phyloP scores from a whole-genome alignment of 306 rosid genomes.

The Nissolia schottii region DNA sequence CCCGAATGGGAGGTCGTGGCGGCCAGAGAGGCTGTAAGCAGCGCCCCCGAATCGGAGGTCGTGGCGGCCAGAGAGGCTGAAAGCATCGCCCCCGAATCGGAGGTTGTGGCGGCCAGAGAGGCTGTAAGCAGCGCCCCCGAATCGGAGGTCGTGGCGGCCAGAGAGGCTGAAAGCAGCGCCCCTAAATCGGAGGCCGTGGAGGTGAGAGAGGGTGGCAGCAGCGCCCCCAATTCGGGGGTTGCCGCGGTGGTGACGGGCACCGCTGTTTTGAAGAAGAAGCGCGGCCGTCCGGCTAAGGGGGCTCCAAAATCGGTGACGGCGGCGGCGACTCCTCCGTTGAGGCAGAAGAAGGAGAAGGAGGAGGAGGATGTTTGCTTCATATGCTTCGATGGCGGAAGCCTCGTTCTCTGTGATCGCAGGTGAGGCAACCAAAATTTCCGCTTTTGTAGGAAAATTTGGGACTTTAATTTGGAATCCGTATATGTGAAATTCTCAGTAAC shows the following conservation, averaged over 20 bases:
- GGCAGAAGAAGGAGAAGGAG: conserved; percentile 46
- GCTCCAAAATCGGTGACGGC: conserved; percentile 8
- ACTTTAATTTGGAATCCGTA: not conserved
- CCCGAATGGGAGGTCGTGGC: too few species aligned
- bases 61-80: too few species aligned
- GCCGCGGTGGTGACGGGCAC: conserved; percentile 3
- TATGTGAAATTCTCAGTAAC: not conserved
- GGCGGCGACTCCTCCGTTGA: conserved; percentile 18
- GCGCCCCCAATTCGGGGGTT: not conserved
- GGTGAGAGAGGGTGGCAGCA: not conserved
- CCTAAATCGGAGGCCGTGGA: not conserved
- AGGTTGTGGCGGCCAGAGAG: too few species aligned
- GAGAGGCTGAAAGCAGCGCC: not conserved
- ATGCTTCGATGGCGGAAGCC: conserved; percentile 96
- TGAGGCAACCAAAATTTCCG: conserved; percentile 25
- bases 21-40: too few species aligned
- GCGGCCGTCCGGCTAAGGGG: conserved; percentile 85
- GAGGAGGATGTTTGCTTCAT: conserved; percentile 96
- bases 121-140: too few species aligned
- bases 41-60: too few species aligned
- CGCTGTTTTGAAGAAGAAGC: conserved; percentile 39
- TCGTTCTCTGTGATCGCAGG: conserved; percentile 98
- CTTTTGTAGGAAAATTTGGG: not conserved
- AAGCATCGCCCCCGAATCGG: too few species aligned
- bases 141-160: too few species aligned